Conservation (phyloP, 345 rosid species). For the Eucalyptus erythrocorys region DNA sequence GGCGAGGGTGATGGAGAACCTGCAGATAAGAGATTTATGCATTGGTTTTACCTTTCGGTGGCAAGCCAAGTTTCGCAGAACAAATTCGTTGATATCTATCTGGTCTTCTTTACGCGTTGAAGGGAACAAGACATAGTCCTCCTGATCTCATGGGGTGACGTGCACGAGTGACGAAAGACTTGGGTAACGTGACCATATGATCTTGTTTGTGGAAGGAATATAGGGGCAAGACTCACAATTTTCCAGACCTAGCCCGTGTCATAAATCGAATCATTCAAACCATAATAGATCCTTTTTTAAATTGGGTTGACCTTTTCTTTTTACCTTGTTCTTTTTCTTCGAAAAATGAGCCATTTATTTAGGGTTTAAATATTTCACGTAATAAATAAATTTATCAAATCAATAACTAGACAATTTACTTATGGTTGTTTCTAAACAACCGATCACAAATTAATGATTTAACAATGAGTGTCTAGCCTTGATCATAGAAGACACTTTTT, state of each 20-base stretch:
- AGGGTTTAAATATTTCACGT: background rate
- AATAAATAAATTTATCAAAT: background rate
- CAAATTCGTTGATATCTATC: background rate
- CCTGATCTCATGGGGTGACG: background rate
- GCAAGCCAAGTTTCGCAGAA: background rate
- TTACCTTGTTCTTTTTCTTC: background rate
- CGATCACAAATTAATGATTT: background rate
- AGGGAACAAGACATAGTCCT: background rate
- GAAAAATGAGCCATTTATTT: background rate
- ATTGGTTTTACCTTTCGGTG: background rate
- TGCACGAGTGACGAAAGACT: background rate
- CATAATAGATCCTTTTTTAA: background rate
- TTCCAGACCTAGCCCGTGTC: background rate
- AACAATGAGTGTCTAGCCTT: background rate
- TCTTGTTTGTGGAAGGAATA: background rate
- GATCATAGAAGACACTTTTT: background rate
- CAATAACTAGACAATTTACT: too few relatives aligned
- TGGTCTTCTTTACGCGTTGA: background rate
- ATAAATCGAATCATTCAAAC: background rate
- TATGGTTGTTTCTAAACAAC: too few relatives aligned
- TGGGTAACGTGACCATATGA: background rate
- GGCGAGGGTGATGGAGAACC: background rate
- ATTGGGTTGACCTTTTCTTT: background rate
- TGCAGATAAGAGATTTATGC: background rate
- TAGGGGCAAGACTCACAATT: background rate